Percentiles rank a stretch among this genome's conserved stretches.
phyloP scores from a whole-genome alignment of 164 flowering plant genomes.

The Euptelea pleiosperma region DNA sequence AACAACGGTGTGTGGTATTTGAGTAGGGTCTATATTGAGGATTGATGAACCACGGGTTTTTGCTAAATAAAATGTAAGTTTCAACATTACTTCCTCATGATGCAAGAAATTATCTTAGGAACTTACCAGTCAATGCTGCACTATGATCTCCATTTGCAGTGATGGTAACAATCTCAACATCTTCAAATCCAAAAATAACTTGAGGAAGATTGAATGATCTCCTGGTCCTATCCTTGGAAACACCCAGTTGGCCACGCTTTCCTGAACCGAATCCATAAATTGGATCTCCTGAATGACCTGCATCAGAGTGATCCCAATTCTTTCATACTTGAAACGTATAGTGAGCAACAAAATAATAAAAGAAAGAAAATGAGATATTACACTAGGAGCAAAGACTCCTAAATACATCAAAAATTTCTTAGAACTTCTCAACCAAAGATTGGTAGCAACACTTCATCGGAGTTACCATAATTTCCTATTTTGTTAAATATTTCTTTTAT shows the following conservation, averaged over 20 bases:
- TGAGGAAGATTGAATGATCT: constrained; percentile 49
- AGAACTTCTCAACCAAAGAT: too few species aligned
- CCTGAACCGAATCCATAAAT: constrained; percentile 84
- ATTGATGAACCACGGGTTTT: too few species aligned
- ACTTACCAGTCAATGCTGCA: constrained; percentile 75
- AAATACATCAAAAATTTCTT: not conserved
- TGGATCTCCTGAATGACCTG: constrained; percentile 38
- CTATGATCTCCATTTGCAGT: constrained; percentile 95
- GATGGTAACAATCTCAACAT: constrained; percentile 35
- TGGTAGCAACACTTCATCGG: too few species aligned
- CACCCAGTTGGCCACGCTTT: constrained; percentile 84
- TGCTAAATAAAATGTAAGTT: constrained; percentile 20
- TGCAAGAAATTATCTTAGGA: not conserved
- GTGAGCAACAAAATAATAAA: not conserved
- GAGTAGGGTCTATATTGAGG: too few species aligned
- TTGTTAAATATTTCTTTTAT: too few species aligned
- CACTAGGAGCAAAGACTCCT: not conserved
- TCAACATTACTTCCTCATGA: not conserved
- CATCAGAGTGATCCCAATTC: constrained; percentile 10
- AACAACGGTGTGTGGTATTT: too few species aligned
- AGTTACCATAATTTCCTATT: too few species aligned
- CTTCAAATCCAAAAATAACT: constrained; percentile 41
- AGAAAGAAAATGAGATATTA: too few species aligned
- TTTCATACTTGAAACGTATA: not conserved
- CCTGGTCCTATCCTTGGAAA: constrained; percentile 36